Evolutionary conservation across 495 filamentous ascomycete species (phyloP).

Genomic region (Hypoxylon subgilvum): DNA sequence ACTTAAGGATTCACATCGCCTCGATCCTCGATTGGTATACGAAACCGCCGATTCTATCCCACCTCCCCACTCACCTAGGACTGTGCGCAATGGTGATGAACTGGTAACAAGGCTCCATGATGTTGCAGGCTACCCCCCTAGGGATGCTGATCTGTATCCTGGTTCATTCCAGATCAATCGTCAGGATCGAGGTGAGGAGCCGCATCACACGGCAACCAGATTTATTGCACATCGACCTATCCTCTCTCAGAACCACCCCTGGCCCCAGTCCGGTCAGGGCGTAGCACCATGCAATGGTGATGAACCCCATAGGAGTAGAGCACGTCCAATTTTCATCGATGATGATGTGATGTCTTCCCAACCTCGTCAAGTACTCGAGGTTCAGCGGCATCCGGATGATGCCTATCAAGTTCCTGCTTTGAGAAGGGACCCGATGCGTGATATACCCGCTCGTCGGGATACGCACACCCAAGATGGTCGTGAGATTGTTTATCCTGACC

Average conservation of each 20-base stretch:
- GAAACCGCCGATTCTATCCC: conserved; percentile 21
- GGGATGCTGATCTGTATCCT: conserved; percentile 2
- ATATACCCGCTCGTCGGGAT: conserved; percentile 16
- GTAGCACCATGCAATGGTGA: conserved; percentile 20
- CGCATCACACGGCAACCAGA: conserved; percentile 14
- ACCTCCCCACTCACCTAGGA: conserved; percentile 27
- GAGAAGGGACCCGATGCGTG: conserved; percentile 9
- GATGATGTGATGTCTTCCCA: conserved; percentile 10
- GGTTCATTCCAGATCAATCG: conserved; percentile 22
- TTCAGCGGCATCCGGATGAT: conserved; percentile 23
- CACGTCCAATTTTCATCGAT: conserved; percentile 33
- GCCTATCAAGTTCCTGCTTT: conserved; percentile 2
- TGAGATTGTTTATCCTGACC: conserved; percentile 26
- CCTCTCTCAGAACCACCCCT: conserved; percentile 14
- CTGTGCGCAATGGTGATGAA: conserved; percentile 25
- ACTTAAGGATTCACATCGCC: conserved; percentile 25
- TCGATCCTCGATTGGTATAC: conserved; percentile 17
- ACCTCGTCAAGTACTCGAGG: conserved; percentile 37
- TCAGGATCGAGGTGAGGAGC: conserved; percentile 27
- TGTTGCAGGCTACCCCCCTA: conserved; percentile 24
- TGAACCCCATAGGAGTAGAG: conserved; percentile 29
- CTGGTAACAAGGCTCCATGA: conserved; percentile 27
- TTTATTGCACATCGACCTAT: conserved; percentile 25
- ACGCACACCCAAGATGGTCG: conserved; percentile 15
- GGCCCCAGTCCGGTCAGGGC: conserved; percentile 18